phyloP scores from a whole-genome alignment of 139 green algal species.

The Penium margaritaceum region DNA sequence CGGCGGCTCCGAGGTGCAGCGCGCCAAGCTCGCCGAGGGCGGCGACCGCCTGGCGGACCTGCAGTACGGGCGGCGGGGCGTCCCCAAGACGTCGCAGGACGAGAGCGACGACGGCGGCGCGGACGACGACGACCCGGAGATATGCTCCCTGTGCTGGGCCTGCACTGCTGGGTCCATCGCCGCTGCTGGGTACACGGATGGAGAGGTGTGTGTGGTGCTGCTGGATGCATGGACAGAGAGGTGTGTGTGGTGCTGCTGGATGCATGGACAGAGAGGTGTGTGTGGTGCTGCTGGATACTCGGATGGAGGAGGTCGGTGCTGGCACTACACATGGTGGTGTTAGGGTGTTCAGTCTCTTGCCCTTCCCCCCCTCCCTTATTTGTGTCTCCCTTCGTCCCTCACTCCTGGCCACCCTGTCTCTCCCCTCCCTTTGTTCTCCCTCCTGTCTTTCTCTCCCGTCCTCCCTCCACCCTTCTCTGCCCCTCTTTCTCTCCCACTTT shows the following conservation, averaged over 20 bases:
- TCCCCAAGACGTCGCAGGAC: neutral
- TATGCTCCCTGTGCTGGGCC: slow-evolving; percentile 24
- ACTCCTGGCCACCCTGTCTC: too few species aligned
- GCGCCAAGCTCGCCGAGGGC: neutral
- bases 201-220: slow-evolving; percentile 24
- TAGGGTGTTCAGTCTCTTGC: too few species aligned
- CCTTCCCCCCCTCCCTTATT: too few species aligned
- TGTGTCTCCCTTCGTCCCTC: too few species aligned
- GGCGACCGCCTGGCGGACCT: neutral
- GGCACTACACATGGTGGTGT: too few species aligned
- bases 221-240: slow-evolving; percentile 23
- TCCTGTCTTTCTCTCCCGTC: too few species aligned
- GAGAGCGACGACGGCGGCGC: neutral
- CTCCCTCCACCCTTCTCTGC: too few species aligned
- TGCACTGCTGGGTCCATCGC: slow-evolving; percentile 9
- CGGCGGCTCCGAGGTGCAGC: slow-evolving; percentile 11
- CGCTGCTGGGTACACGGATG: slow-evolving; percentile 26
- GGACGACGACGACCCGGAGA: slow-evolving; percentile 9
- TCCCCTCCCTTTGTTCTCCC: too few species aligned
- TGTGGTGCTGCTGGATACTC: slow-evolving; percentile 25
- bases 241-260: slow-evolving; percentile 20
- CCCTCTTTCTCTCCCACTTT: too few species aligned
- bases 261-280: slow-evolving; percentile 28
- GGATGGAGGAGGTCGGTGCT: too few species aligned
- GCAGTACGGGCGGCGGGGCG: neutral